Percentiles rank a stretch among this genome's conserved stretches.
phyloP scores from a whole-genome alignment of 2,329 filamentous ascomycete species.

The Fusarium newnesense region DNA sequence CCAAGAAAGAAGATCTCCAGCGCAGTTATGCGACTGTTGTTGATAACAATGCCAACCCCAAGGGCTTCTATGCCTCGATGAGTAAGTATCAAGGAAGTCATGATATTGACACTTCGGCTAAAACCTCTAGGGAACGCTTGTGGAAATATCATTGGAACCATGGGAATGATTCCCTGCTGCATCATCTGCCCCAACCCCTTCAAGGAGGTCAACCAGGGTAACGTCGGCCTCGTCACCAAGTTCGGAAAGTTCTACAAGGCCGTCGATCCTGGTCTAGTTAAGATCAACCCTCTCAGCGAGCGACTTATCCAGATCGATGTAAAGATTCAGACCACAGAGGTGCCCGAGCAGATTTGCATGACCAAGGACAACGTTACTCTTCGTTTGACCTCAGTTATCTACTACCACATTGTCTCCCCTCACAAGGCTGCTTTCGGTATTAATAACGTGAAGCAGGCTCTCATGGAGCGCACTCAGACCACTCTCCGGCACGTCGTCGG shows the following conservation, averaged over 20 bases:
- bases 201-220: constrained; percentile 90
- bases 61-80: constrained; percentile 92
- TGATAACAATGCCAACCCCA: constrained; percentile 72
- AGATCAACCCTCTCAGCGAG: constrained; percentile 96
- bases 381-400: constrained; percentile 94
- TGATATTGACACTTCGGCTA: background rate
- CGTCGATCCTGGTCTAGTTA: constrained; percentile 95
- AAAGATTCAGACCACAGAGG: constrained; percentile 99
- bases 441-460: constrained; percentile 91
- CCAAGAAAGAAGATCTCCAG: constrained; percentile 85
- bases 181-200: constrained; percentile 94
- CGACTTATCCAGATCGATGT: constrained; percentile 92
- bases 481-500: constrained; percentile 97
- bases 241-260: constrained; percentile 96
- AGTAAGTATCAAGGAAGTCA: constrained; percentile 64
- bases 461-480: constrained; percentile 97
- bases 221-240: constrained; percentile 94
- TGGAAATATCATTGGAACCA: constrained; percentile 77
- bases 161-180: constrained; percentile 92
- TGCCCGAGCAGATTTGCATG: constrained; percentile 97
- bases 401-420: constrained; percentile 95
- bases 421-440: constrained; percentile 99
- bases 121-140: constrained; percentile 72
- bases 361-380: constrained; percentile 99
- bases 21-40: constrained; percentile 77